Conservation (phyloP, 805 yeast genomes). For the Candida loeiensis region DNA sequence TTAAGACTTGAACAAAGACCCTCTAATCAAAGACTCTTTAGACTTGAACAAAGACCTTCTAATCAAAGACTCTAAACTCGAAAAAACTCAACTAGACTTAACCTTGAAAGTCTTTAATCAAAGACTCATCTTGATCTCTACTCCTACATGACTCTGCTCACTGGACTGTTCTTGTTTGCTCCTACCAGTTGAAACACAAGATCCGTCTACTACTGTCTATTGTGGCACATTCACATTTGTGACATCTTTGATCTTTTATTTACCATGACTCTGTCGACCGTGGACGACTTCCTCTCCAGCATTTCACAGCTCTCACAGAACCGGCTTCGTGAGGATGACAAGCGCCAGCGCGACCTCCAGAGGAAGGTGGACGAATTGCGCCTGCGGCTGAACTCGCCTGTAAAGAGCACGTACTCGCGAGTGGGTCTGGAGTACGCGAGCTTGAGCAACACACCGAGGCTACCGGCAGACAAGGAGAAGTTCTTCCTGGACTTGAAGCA, state of each 20-base stretch:
- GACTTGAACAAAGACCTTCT: too few relatives aligned
- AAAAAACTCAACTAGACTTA: too few relatives aligned
- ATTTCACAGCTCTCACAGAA: conserved; percentile 37
- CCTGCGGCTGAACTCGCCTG: conserved; percentile 24
- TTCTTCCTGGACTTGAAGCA: conserved; percentile 7
- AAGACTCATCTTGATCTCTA: too few relatives aligned
- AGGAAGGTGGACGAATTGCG: conserved; percentile 29
- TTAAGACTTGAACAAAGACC: too few relatives aligned
- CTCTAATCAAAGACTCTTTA: too few relatives aligned
- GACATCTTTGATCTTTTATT: background rate
- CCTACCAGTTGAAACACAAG: too few relatives aligned
- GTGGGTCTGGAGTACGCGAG: background rate
- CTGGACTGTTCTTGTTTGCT: too few relatives aligned
- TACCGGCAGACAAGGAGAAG: background rate
- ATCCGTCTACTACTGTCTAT: too few relatives aligned
- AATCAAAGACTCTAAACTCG: background rate
- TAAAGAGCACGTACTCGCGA: conserved; percentile 10
- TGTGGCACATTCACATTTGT: background rate
- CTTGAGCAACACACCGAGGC: background rate
- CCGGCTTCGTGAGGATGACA: conserved; percentile 31
- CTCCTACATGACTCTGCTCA: too few relatives aligned
- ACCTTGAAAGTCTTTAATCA: too few relatives aligned
- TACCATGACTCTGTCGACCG: conserved; percentile 12
- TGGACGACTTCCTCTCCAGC: conserved; percentile 36
- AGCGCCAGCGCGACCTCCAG: conserved; percentile 31